A percentile compares a stretch with the other conserved stretches of the same genome.
These are phyloP conservation scores for Prinsepia uniflora DNA, from an alignment of 306 rosid genomes.

Conservation along the genomic window DNA sequence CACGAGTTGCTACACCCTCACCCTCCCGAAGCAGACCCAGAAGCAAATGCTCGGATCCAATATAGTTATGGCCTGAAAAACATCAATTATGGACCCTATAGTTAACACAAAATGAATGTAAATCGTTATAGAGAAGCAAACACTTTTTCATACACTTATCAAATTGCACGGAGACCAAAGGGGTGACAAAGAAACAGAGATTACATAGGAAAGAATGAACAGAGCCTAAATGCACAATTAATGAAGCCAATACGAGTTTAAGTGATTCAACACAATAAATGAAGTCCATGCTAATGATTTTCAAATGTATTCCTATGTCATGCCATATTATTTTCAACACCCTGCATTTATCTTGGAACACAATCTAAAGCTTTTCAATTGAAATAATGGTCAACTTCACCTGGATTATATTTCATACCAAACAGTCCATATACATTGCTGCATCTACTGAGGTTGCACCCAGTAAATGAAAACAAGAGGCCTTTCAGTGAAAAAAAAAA, in stretches of 20 bases:
- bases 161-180: background rate
- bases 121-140: background rate
- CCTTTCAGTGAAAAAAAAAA: background rate
- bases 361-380: background rate
- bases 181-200: no score
- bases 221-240: no score
- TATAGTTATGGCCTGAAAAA: constrained; percentile 80
- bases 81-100: constrained; percentile 11
- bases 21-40: constrained; percentile 96
- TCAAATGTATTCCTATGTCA: no score
- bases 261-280: no score
- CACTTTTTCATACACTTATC: background rate
- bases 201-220: no score
- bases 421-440: background rate
- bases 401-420: background rate
- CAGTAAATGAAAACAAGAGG: background rate
- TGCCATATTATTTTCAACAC: background rate
- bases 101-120: background rate
- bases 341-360: background rate
- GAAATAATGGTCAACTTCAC: background rate
- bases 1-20: constrained; percentile 97
- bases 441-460: background rate
- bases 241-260: no score
- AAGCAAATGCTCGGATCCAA: constrained; percentile 97
- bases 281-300: no score